These are phyloP conservation scores for Galerina marginata DNA, from an alignment of 768 basidiomycete species.

Conservation along the genomic window DNA sequence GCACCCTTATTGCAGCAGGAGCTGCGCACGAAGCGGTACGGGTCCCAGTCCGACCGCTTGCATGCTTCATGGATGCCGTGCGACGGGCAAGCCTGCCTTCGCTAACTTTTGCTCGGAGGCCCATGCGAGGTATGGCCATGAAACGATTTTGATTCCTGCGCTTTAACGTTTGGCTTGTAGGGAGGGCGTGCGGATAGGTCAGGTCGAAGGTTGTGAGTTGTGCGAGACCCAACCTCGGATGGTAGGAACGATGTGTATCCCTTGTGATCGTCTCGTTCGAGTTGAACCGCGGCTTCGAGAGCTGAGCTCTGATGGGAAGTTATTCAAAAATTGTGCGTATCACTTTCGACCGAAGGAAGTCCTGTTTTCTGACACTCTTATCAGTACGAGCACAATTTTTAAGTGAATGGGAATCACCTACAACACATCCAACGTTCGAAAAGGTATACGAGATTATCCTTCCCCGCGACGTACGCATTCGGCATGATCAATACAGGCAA, in stretches of 20 bases:
- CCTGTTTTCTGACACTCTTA: slow-evolving; percentile 14
- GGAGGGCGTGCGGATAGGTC: slow-evolving; percentile 54
- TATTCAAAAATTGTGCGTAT: slow-evolving; percentile 57
- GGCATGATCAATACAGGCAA: slow-evolving; percentile 56
- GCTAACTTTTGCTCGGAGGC: slow-evolving; percentile 62
- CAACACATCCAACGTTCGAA: slow-evolving; percentile 46
- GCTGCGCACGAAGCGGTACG: slow-evolving; percentile 57
- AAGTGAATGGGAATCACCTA: slow-evolving; percentile 57
- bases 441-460: slow-evolving; percentile 61
- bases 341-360: not conserved
- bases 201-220: slow-evolving; percentile 53
- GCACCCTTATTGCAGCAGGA: slow-evolving; percentile 66
- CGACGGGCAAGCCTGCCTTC: slow-evolving; percentile 53
- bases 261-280: slow-evolving; percentile 52
- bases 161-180: slow-evolving; percentile 32
- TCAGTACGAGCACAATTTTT: slow-evolving; percentile 54
- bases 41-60: slow-evolving; percentile 47
- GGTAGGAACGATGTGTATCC: slow-evolving; percentile 51
- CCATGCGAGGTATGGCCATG: slow-evolving; percentile 56
- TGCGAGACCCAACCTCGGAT: slow-evolving; percentile 54
- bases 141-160: not conserved
- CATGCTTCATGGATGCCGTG: slow-evolving; percentile 55
- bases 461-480: slow-evolving; percentile 45
- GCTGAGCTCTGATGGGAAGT: slow-evolving; percentile 47
- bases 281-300: slow-evolving; percentile 53